A percentile compares a stretch with the other conserved stretches of the same genome.
These are phyloP conservation scores for Syzygium grande DNA, from an alignment of 345 rosid species.

Conservation along the genomic window DNA sequence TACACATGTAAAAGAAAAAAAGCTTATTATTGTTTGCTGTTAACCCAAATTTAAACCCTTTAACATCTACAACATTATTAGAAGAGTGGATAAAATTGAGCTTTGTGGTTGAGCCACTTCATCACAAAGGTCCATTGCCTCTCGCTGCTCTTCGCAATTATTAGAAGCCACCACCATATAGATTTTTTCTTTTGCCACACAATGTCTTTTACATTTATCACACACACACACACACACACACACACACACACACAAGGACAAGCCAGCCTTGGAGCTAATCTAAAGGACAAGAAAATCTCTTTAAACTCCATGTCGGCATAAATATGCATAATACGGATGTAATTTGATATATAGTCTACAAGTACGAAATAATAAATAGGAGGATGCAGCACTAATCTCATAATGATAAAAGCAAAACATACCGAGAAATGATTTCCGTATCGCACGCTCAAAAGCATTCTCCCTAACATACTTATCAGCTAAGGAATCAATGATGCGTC, in stretches of 20 bases:
- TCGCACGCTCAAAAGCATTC: conserved; percentile 62
- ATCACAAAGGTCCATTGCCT: not conserved
- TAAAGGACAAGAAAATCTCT: not conserved
- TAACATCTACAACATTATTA: not conserved
- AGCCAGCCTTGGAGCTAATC: rapidly evolving
- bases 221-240: too few relatives aligned
- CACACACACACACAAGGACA: not conserved
- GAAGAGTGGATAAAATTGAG: not conserved
- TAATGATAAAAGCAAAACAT: not conserved
- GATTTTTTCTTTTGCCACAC: not conserved
- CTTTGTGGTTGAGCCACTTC: not conserved
- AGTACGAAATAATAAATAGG: not conserved
- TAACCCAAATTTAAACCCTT: not conserved
- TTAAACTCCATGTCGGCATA: not conserved
- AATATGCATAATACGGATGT: not conserved
- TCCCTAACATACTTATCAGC: conserved; percentile 43
- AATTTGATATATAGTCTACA: not conserved
- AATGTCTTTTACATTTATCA: too few relatives aligned
- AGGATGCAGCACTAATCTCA: not conserved
- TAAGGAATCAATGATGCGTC: conserved; percentile 68
- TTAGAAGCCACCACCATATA: not conserved
- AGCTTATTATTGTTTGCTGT: not conserved
- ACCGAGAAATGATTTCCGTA: conserved; percentile 87
- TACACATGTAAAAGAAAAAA: not conserved
- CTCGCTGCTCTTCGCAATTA: not conserved